phyloP scores from a whole-genome alignment of 306 rosid species.

The Cucurbita ficifolia region DNA sequence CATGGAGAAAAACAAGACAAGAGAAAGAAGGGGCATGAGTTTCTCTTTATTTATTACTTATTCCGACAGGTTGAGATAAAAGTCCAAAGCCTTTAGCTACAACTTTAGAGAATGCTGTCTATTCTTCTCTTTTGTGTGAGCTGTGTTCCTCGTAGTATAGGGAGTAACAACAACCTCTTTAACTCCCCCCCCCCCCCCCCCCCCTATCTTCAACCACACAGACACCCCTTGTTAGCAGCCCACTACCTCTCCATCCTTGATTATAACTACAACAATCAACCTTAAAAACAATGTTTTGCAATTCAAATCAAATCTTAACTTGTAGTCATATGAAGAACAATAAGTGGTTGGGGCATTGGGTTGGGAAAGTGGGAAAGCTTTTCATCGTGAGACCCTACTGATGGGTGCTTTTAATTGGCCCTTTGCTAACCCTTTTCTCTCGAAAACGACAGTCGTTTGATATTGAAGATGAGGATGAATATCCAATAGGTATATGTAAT shows the following conservation, averaged over 20 bases:
- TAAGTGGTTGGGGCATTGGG: not conserved
- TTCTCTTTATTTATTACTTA: too few species aligned
- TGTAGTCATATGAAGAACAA: not conserved
- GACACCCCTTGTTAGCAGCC: too few species aligned
- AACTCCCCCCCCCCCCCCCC: too few species aligned
- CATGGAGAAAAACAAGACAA: not conserved
- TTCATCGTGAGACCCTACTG: not conserved
- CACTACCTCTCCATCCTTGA: too few species aligned
- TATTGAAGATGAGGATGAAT: constrained; percentile 3
- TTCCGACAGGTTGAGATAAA: not conserved
- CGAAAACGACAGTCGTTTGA: not conserved
- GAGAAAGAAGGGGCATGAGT: too few species aligned
- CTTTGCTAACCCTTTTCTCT: not conserved
- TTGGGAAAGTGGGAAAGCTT: not conserved
- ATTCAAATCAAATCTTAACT: not conserved
- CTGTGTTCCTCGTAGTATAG: not conserved
- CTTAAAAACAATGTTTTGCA: too few species aligned
- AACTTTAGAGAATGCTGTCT: not conserved
- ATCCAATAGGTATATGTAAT: not conserved
- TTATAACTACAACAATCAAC: too few species aligned
- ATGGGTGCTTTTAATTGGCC: not conserved
- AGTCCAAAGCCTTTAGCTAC: not conserved
- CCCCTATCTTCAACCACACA: too few species aligned
- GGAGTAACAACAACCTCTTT: too few species aligned
- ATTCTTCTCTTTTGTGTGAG: not conserved